Evolutionary conservation across 176 grass and related monocot genomes (phyloP), one percentile per base, ranked within the genome.

Genomic region (Aegilops umbellulata): DNA sequence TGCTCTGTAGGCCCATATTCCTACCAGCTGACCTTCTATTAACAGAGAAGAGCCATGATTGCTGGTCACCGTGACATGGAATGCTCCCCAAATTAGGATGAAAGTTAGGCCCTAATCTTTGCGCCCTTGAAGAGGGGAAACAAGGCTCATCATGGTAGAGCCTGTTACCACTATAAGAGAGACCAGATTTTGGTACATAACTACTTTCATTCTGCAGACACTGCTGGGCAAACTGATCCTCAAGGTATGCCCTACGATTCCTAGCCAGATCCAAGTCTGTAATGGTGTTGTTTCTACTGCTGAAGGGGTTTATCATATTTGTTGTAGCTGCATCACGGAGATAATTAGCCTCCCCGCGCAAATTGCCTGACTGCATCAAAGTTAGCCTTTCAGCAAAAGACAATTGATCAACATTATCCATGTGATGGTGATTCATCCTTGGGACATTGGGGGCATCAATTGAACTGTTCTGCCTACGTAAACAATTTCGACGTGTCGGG

Each of bases 171-270:
- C 74, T 75, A 89, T 91, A 91, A 46, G 79, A 63, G 64, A 84
- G 63, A 64, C 81, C 77, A 70, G 86, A 88, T 88, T 89, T 90
- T 67, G 80, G 79, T 16, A 76, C 24, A 67, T 80, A 88, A 7
- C 42, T 65, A 74, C 80, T 87, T 27, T 78, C 86, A 53, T 91
- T 88, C 41, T 92, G 88, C 49, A 90, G 84, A 79, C 86, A 91
- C 29, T 92, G 90, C 19, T 84, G 92, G 16, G 80, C 86, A 64
- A 91, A 58, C 38, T 94, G 77, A 36, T 86, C 88, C 55, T 77
- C 89, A 53, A 94, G 79, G 61, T 85, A 91, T 31, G 88, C 82
- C 31, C 83, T 90, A 61, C 71, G 91, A 49, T 84, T 92, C 41
- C 89, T 92, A 60, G 71, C 80, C n/a, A 89, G 70, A 80, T 89